Percentiles rank a stretch among this genome's conserved stretches.
phyloP scores from a whole-genome alignment of 106 monocot species.

The Chionographis japonica region DNA sequence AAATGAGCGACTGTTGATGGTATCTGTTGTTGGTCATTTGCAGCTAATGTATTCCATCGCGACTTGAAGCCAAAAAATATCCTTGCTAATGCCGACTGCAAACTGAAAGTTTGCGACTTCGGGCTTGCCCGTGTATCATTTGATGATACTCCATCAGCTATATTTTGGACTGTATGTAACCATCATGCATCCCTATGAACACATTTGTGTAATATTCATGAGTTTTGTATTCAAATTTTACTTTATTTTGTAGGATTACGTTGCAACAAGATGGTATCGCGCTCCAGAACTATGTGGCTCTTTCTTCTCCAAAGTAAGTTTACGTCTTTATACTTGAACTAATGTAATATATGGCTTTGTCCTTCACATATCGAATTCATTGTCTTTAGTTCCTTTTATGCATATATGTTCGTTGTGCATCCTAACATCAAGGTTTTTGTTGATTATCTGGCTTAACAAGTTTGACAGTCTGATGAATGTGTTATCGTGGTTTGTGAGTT shows the following conservation, averaged over 20 bases:
- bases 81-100: constrained; percentile 79
- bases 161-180: constrained; percentile 70
- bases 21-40: neutral
- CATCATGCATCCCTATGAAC: neutral
- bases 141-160: constrained; percentile 67
- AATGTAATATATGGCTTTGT: too few relatives aligned
- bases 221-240: neutral
- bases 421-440: too few relatives aligned
- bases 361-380: too few relatives aligned
- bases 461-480: too few relatives aligned
- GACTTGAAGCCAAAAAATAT: constrained; percentile 80
- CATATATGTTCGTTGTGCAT: neutral
- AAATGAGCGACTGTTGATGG: neutral
- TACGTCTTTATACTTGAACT: too few relatives aligned
- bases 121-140: constrained; percentile 69
- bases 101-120: constrained; percentile 76
- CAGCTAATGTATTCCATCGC: constrained; percentile 79
- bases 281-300: constrained; percentile 83
- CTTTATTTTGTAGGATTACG: constrained; percentile 57
- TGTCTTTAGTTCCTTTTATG: neutral
- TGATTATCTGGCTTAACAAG: too few relatives aligned
- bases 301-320: constrained; percentile 71
- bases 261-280: constrained; percentile 79
- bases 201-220: too few relatives aligned
- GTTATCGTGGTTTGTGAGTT: too few relatives aligned